phyloP scores from a whole-genome alignment of 1,284 basidiomycete species.

The Boletus albobrunnescens region DNA sequence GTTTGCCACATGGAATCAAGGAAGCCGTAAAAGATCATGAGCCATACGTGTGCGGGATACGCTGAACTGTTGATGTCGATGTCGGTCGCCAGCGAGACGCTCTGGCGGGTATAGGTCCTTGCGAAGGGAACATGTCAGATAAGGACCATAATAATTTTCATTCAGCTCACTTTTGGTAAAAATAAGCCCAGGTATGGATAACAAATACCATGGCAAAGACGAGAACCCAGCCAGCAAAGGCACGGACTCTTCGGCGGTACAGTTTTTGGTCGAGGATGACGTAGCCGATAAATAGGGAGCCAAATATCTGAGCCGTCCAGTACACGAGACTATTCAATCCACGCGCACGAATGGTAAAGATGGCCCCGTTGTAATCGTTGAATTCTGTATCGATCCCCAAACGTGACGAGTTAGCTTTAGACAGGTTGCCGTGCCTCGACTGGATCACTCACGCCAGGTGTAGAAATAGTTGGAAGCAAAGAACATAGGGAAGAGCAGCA shows the following conservation, averaged over 20 bases:
- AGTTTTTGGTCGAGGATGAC: conserved; percentile 41
- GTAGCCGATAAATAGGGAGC: conserved; percentile 38
- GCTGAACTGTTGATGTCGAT: conserved; percentile 31
- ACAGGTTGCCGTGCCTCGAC: background rate
- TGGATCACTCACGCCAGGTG: conserved; percentile 34
- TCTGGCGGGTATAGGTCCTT: conserved; percentile 28
- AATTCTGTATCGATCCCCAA: conserved; percentile 27
- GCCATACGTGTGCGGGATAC: conserved; percentile 36
- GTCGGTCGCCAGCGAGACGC: background rate
- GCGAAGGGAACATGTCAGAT: background rate
- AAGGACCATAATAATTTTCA: background rate
- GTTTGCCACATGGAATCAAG: conserved; percentile 47
- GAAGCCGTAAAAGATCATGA: conserved; percentile 41
- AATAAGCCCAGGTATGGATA: conserved; percentile 50
- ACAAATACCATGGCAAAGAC: conserved; percentile 47
- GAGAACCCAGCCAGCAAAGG: conserved; percentile 45
- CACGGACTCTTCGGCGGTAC: conserved; percentile 44
- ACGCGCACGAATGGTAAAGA: conserved; percentile 39
- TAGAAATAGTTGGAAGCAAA: conserved; percentile 39
- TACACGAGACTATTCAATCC: conserved; percentile 39
- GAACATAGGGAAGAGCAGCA: conserved; percentile 40
- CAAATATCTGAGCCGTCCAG: conserved; percentile 39
- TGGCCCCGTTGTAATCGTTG: conserved; percentile 39
- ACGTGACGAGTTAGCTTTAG: conserved; percentile 1
- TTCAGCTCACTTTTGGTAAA: conserved; percentile 46